phyloP scores from a whole-genome alignment of 768 basidiomycete species.

The Filobasidium wieringae region DNA sequence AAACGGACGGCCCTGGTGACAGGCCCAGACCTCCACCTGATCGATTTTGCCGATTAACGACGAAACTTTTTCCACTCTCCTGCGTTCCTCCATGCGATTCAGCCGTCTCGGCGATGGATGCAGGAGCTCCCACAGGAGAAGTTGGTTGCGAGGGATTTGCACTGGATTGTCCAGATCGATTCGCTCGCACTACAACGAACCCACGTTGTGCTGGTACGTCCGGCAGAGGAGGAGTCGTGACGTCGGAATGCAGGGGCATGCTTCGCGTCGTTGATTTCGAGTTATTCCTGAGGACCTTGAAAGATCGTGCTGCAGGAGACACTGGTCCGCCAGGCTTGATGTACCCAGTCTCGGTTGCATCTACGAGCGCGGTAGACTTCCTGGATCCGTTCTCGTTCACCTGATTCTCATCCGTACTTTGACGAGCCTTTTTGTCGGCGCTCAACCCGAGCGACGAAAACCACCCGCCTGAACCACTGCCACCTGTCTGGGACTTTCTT shows the following conservation, averaged over 20 bases:
- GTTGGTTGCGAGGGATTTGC: constrained; percentile 3
- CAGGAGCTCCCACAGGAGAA: background rate
- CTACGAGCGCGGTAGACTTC: background rate
- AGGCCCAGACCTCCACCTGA: too few relatives aligned
- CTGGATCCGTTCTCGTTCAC: constrained; percentile 5
- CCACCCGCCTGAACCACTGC: constrained; percentile 9
- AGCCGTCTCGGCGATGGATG: background rate
- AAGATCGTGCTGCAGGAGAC: background rate
- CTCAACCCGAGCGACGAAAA: constrained; percentile 2
- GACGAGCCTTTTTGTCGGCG: background rate
- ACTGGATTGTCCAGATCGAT: background rate
- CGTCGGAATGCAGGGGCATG: background rate
- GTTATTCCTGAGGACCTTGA: constrained; percentile 7
- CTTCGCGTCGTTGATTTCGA: background rate
- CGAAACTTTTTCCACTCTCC: background rate
- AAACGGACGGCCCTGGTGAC: background rate
- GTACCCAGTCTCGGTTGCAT: background rate
- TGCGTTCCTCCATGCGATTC: too few relatives aligned
- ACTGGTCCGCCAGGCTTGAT: background rate
- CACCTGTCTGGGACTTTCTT: constrained; percentile 2
- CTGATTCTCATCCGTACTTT: background rate
- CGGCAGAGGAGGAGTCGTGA: background rate
- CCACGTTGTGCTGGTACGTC: constrained; percentile 5
- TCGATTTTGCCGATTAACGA: constrained; percentile 3
- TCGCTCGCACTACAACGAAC: constrained; percentile 10